These are phyloP conservation scores for Scedosporium dehoogii DNA, from an alignment of 2,329 filamentous ascomycete species.

Conservation along the genomic window DNA sequence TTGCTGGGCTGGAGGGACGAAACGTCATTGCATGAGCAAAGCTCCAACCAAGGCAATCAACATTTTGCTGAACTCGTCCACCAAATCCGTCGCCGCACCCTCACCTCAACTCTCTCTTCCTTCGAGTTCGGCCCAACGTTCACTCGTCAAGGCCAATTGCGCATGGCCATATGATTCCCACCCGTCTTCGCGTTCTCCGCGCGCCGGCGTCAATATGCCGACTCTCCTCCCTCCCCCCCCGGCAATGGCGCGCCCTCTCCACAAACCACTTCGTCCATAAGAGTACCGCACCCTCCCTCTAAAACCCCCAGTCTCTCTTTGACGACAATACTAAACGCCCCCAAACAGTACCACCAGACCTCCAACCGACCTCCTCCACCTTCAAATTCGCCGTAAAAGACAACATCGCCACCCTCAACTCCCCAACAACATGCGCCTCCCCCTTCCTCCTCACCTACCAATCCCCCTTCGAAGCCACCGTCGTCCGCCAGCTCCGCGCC, in stretches of 20 bases:
- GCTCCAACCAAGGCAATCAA: too few relatives aligned
- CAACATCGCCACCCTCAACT: slow-evolving; percentile 57
- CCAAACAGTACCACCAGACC: not conserved
- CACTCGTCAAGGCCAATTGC: not conserved
- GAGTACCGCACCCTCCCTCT: not conserved
- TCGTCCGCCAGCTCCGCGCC: slow-evolving; percentile 57
- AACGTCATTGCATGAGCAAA: too few relatives aligned
- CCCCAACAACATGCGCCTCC: slow-evolving; percentile 79
- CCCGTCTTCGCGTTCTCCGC: slow-evolving; percentile 1
- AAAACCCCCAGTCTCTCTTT: not conserved
- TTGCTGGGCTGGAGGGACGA: too few relatives aligned
- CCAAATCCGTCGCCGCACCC: not conserved
- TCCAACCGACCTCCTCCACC: not conserved
- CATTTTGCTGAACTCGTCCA: too few relatives aligned
- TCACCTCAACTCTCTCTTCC: not conserved
- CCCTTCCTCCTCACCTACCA: slow-evolving; percentile 58
- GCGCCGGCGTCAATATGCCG: slow-evolving; percentile 1
- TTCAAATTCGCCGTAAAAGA: slow-evolving; percentile 60
- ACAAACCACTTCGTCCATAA: slow-evolving; percentile 7
- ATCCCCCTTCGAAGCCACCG: slow-evolving; percentile 74
- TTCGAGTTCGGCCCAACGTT: not conserved
- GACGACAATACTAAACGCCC: not conserved
- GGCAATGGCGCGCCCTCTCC: not conserved
- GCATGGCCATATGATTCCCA: slow-evolving; percentile 3
- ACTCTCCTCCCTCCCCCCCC: not conserved